Conservation (phyloP, 352 stramenopile genomes). For the Elongisporangium senticosum region DNA sequence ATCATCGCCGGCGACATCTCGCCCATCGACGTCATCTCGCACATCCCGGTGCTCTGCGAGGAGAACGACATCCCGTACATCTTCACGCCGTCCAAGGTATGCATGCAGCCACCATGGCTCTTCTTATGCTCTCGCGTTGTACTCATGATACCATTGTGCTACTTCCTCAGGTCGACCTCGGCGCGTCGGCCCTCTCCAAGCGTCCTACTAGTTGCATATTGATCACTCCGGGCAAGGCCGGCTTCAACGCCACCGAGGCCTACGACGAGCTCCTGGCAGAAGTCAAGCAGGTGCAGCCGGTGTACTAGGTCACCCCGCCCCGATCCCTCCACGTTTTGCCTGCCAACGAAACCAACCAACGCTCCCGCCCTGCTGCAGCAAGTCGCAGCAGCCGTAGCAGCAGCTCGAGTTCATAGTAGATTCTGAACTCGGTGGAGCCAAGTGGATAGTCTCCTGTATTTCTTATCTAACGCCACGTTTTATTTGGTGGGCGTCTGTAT, state of each 20-base stretch:
- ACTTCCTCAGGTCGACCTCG: conserved; percentile 79
- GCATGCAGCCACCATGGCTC: neutral
- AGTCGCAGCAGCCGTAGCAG: neutral
- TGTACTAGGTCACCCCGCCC: conserved; percentile 58
- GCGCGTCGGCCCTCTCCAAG: conserved; percentile 96
- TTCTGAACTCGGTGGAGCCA: neutral
- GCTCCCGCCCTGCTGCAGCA: conserved; percentile 6
- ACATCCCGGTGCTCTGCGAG: conserved; percentile 98
- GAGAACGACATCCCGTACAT: conserved; percentile 99
- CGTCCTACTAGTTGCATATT: conserved; percentile 98
- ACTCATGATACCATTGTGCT: conserved; percentile 3
- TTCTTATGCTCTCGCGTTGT: neutral
- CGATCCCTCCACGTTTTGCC: conserved; percentile 3
- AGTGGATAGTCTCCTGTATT: conserved; percentile 12
- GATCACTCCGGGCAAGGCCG: conserved; percentile 91
- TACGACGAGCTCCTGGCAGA: conserved; percentile 89
- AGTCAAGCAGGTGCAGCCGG: conserved; percentile 83
- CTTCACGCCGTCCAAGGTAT: conserved; percentile 95
- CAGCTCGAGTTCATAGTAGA: neutral
- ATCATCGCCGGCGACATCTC: conserved; percentile 99
- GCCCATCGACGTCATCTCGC: conserved; percentile 99
- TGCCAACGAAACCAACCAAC: conserved; percentile 13
- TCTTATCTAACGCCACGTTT: conserved; percentile 12
- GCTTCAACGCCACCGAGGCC: conserved; percentile 84
- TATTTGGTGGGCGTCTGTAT: conserved; percentile 15